phyloP scores from a whole-genome alignment of 139 green algal species.

The Limnomonas spitsbergensis region DNA sequence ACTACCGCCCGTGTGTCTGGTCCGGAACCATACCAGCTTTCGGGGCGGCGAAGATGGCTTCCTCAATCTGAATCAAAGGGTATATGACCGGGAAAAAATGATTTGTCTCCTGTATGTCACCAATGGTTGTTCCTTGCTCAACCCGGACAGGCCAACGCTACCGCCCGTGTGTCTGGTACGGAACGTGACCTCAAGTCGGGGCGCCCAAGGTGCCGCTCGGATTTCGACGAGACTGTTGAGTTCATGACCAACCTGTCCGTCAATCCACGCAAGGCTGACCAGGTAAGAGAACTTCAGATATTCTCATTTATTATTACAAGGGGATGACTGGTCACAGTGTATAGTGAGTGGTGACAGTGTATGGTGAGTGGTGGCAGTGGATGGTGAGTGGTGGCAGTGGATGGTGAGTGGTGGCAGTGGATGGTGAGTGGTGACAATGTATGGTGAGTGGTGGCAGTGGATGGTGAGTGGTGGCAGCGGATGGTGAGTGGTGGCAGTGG shows the following conservation, averaged over 20 bases:
- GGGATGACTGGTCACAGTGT: background rate
- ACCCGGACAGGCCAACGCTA: constrained; percentile 1
- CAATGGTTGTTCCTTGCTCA: background rate
- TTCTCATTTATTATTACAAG: background rate
- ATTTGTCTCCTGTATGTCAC: background rate
- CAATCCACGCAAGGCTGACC: constrained; percentile 15
- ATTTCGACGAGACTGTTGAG: constrained; percentile 25
- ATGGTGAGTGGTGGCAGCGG: too few relatives aligned
- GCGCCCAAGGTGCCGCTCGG: background rate
- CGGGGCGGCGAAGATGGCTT: background rate
- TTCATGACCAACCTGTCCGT: background rate
- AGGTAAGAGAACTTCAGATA: constrained; percentile 8
- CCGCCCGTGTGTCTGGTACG: background rate
- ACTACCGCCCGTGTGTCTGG: background rate
- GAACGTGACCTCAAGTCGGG: constrained; percentile 5
- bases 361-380: background rate
- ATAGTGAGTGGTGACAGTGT: background rate
- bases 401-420: too few relatives aligned
- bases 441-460: too few relatives aligned
- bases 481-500: too few relatives aligned
- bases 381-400: background rate
- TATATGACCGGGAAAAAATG: background rate
- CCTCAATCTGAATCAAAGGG: background rate
- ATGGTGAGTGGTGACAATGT: too few relatives aligned
- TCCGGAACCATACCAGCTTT: background rate